Conservation (phyloP, 202 grass and related monocot genomes). For the Zizania palustris region DNA sequence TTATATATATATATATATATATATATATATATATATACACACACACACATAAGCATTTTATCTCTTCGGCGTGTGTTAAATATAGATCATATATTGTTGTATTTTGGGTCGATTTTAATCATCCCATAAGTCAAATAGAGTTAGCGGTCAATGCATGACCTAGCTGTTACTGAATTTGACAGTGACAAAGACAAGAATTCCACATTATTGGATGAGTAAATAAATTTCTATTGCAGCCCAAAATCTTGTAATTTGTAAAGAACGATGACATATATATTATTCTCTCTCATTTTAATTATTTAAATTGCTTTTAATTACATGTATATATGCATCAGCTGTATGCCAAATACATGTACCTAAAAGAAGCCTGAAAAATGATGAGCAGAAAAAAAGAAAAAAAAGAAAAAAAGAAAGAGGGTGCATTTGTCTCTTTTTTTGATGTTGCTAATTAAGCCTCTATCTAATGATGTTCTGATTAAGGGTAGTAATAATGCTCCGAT, state of each 20-base stretch:
- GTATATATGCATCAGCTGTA: not conserved
- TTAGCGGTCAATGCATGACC: not conserved
- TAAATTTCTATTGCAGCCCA: not conserved
- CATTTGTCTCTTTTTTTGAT: not conserved
- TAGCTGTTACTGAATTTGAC: not conserved
- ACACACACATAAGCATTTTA: no score
- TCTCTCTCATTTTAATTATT: conserved; percentile 7
- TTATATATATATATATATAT: no score
- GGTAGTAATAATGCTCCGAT: not conserved
- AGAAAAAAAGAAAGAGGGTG: not conserved
- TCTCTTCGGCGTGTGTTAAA: no score
- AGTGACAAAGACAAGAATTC: no score
- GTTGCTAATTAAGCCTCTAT: not conserved
- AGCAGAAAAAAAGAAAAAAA: not conserved
- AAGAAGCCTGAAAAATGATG: not conserved
- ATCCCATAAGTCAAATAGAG: not conserved
- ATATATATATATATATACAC: no score
- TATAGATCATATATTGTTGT: no score
- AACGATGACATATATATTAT: not conserved
- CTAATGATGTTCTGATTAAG: not conserved
- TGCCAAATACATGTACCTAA: not conserved
- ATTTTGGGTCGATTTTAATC: not conserved
- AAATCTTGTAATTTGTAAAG: not conserved
- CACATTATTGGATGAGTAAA: not conserved
- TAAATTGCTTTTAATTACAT: conserved; percentile 10